These are phyloP conservation scores for Neonectria hederae DNA, from an alignment of 2,329 filamentous ascomycete genomes.

Conservation along the genomic window DNA sequence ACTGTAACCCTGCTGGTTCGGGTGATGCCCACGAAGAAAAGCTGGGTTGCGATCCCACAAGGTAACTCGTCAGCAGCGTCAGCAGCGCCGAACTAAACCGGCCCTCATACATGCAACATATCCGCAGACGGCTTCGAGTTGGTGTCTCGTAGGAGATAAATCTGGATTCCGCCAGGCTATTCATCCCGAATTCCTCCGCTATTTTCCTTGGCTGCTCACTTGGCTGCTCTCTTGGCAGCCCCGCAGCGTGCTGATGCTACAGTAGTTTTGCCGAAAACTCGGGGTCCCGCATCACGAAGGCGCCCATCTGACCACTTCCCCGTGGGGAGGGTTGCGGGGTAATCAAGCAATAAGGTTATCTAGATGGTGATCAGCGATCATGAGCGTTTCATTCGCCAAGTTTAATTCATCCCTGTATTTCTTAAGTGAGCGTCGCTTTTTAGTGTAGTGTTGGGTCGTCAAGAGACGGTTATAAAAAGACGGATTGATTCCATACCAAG, in stretches of 20 bases:
- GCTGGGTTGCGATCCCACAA: background rate
- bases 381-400: constrained; percentile 5
- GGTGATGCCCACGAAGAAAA: background rate
- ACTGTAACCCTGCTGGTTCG: background rate
- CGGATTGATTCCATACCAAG: background rate
- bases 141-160: background rate
- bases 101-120: no score
- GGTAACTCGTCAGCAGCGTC: background rate
- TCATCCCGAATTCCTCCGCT: background rate
- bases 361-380: constrained; percentile 19
- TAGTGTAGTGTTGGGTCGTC: background rate
- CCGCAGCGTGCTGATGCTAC: constrained; percentile 10
- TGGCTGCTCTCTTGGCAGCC: constrained; percentile 14
- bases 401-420: background rate
- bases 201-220: constrained; percentile 1
- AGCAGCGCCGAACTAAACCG: no score
- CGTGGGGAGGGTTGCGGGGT: constrained; percentile 36
- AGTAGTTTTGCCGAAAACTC: constrained; percentile 7
- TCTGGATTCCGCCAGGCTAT: background rate
- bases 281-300: background rate
- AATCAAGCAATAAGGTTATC: background rate
- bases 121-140: background rate
- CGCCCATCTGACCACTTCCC: constrained; percentile 25
- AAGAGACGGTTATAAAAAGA: constrained; percentile 19
- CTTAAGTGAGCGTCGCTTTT: background rate